Evolutionary conservation across 805 yeast species (phyloP), one percentile per base, ranked within the genome.

Genomic region (Wickerhamiella australiensis): DNA sequence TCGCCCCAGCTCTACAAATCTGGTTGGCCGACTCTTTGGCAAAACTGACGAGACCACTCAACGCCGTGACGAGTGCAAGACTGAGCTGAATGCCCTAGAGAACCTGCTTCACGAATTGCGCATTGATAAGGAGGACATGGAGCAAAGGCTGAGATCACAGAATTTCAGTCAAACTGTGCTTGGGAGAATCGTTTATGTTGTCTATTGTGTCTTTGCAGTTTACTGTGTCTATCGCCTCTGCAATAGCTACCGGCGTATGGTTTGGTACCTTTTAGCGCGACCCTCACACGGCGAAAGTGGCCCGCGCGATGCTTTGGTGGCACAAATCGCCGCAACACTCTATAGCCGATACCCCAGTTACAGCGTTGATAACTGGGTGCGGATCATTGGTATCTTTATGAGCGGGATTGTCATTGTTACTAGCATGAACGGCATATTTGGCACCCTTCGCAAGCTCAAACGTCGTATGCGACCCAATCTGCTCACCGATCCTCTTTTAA

Each of bases 211-310:
- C 7, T 69, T 69, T 50, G 62, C 72, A 6, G 36, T 64, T 7
- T 69, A 69, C 59, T 69, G 73, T 51, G 56, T 69, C 9, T 69
- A 69, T 59, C 57, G 72, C n/a, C 59, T 69, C 12, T 36, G 60
- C 46, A 67, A 61, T 47, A 59, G 64, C 12, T 55, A 52, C 41
- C 26, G 56, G 9, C 54, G 62, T 8, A 35, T 59, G 54, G 53
- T 54, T 13, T 59, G 62, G 62, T 59, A 55, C 53, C 22, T 57
- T 17, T 41, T 53, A 48, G 23, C 51, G n/a, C 33, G 47, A 6
- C 51, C 48, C 1, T 43, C 42, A 17, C 50, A 36, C 17, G 51
- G 45, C 21, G 50, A 48, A 18, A 23, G 18, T 2, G 47, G 51
- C 7, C 62, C 62, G 11, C 50, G 53, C 17, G 62, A 59, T 42